Percentiles rank a stretch among this genome's conserved stretches.
phyloP scores from a whole-genome alignment of 2,329 filamentous ascomycete genomes.

The Fusarium denticulatum region DNA sequence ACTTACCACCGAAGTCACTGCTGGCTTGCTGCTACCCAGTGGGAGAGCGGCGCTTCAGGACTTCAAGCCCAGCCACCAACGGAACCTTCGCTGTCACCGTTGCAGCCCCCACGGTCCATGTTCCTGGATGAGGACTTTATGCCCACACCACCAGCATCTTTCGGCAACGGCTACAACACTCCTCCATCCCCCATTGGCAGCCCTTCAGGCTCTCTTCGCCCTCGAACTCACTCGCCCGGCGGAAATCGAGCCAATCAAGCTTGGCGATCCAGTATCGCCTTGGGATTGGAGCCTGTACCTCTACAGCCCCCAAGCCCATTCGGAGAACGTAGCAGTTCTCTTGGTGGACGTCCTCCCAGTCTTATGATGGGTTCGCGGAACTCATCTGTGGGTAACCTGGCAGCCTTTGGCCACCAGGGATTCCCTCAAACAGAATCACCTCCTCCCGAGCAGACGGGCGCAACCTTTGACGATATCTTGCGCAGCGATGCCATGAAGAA shows the following conservation, averaged over 20 bases:
- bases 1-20: slow-evolving; percentile 68
- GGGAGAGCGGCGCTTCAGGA: slow-evolving; percentile 51
- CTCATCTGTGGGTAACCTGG: slow-evolving; percentile 51
- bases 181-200: slow-evolving; percentile 43
- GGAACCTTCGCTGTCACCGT: slow-evolving; percentile 51
- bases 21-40: slow-evolving; percentile 63
- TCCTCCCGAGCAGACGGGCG: slow-evolving; percentile 44
- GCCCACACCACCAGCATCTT: slow-evolving; percentile 32
- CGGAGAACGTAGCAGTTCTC: slow-evolving; percentile 50
- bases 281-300: slow-evolving; percentile 56
- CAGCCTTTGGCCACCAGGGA: slow-evolving; percentile 35
- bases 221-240: slow-evolving; percentile 53
- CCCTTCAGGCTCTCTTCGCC: slow-evolving; percentile 49
- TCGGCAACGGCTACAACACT: slow-evolving; percentile 39
- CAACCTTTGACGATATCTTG: slow-evolving; percentile 62
- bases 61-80: slow-evolving; percentile 32
- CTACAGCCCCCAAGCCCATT: slow-evolving; percentile 49
- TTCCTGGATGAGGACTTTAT: slow-evolving; percentile 47
- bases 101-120: slow-evolving; percentile 51
- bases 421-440: slow-evolving; percentile 34
- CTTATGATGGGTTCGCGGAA: slow-evolving; percentile 48
- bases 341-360: slow-evolving; percentile 47
- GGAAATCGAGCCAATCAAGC: slow-evolving; percentile 48
- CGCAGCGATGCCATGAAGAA: slow-evolving; percentile 48
- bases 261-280: slow-evolving; percentile 55